Evolutionary conservation across 129 eudicot genomes (phyloP).

Genomic region (Apium graveolens): DNA sequence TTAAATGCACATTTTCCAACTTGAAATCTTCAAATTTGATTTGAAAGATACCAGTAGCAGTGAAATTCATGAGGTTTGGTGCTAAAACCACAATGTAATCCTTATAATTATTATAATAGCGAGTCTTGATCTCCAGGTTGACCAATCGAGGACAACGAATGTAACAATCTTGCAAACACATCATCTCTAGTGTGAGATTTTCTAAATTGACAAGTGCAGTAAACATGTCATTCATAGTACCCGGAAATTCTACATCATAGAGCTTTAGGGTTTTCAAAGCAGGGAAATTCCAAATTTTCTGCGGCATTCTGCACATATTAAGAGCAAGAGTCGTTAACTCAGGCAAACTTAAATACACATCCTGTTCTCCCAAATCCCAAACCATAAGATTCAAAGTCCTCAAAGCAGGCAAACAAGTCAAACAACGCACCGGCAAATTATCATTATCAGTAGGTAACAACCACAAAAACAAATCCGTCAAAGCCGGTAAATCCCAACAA

Average conservation of each 20-base stretch:
- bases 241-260: neutral
- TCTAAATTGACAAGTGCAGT: neutral
- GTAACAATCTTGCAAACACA: neutral
- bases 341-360: neutral
- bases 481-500: neutral
- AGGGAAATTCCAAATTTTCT: neutral
- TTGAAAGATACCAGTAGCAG: neutral
- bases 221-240: neutral
- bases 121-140: neutral
- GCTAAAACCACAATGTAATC: neutral
- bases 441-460: neutral
- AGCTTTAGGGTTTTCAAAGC: neutral
- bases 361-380: neutral
- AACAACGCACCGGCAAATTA: neutral
- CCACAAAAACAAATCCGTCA: neutral
- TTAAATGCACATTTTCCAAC: neutral
- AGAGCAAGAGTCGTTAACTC: neutral
- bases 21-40: neutral
- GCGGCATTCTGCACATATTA: neutral
- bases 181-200: neutral
- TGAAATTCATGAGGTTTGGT: neutral
- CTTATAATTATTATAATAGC: neutral
- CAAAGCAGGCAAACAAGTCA: conserved; percentile 2
- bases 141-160: neutral
- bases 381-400: neutral